These are phyloP conservation scores for Aspergillus proliferans DNA, from an alignment of 2,329 filamentous ascomycete genomes.

Conservation along the genomic window DNA sequence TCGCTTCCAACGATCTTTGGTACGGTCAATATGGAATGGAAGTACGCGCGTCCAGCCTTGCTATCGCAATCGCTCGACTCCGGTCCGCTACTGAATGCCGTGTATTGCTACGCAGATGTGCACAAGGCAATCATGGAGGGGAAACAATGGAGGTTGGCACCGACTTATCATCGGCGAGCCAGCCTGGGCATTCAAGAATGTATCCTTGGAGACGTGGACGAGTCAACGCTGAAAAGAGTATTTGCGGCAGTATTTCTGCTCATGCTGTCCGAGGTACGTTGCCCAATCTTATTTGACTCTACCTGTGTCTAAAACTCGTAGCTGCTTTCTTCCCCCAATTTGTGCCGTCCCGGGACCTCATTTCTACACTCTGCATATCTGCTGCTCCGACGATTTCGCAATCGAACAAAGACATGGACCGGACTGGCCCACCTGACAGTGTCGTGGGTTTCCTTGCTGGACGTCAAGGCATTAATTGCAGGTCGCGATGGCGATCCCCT, in stretches of 20 bases:
- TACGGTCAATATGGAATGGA: slow-evolving; percentile 27
- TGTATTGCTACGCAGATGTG: slow-evolving; percentile 31
- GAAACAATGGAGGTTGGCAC: slow-evolving; percentile 21
- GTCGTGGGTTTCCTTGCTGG: slow-evolving; percentile 29
- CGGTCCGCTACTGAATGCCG: slow-evolving; percentile 20
- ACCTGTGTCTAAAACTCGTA: slow-evolving; percentile 5
- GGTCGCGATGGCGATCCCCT: slow-evolving; percentile 31
- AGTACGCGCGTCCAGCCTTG: slow-evolving; percentile 22
- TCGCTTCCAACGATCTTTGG: slow-evolving; percentile 27
- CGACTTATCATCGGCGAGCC: slow-evolving; percentile 24
- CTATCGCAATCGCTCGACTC: slow-evolving; percentile 19
- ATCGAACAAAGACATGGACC: slow-evolving; percentile 22
- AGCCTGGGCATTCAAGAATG: slow-evolving; percentile 25
- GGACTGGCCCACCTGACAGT: slow-evolving; percentile 23
- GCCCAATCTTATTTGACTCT: background rate
- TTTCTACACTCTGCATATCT: slow-evolving; percentile 28
- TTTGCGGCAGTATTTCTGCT: slow-evolving; percentile 27
- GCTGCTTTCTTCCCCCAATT: slow-evolving; percentile 23
- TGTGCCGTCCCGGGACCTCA: slow-evolving; percentile 20
- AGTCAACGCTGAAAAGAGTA: slow-evolving; percentile 18
- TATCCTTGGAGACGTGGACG: slow-evolving; percentile 20
- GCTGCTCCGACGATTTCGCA: slow-evolving; percentile 23
- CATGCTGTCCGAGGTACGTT: slow-evolving; percentile 31
- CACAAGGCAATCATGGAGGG: slow-evolving; percentile 22
- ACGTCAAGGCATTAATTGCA: slow-evolving; percentile 31